Base-by-base conservation (phyloP, 2,329 filamentous ascomycete species). In the Aspergillus niger region DNA sequence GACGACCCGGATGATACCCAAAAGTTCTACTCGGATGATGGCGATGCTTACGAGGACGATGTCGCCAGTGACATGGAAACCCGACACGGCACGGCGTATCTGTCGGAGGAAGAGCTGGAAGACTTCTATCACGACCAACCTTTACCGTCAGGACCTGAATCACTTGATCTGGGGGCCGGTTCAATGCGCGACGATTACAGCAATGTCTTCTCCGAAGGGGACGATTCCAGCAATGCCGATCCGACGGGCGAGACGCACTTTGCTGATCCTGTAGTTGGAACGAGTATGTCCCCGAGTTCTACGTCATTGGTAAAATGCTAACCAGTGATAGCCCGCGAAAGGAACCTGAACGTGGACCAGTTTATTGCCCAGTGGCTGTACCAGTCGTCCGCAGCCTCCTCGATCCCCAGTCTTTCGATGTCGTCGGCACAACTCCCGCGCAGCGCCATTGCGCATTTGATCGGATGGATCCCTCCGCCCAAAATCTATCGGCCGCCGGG, bases 341-440 rank as follows among this genome's bases (percentile, higher is more conserved):
- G 73, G 13, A 79, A 79, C 53, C 66, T 78, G 41, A 77, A 72
- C 3, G 70, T 79, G 50, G 75, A 77, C n/a, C 74, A 79, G 61
- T 79, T 79, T 57, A 76, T 79, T 41, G 65, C 72, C 36, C 75
- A 76, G 17, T 79, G 77, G 77, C 66, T 77, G 26, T 61, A 70
- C n/a, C 69, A 73, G 26, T 72, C 71, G 63, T 53, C 51, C 47
- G 59, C 50, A 59, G 49, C 44, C 63, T 61, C 65, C 32, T 10
- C 32, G 59, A 68, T 61, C 51, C 67, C 26, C 30, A 68, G 64
- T 52, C 60, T 65, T 44, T 66, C 65, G 24, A 65, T 43, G 47
- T 61, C 57, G 30, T 66, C 20, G 30, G 65, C 63, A 8, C 57
- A 57, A 13, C 55, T 65, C 24, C 68, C 73, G 26, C 68, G 72